Base-by-base conservation (phyloP, 2,329 filamentous ascomycete species). In the Dryadomyces quercus-mongolicae region DNA sequence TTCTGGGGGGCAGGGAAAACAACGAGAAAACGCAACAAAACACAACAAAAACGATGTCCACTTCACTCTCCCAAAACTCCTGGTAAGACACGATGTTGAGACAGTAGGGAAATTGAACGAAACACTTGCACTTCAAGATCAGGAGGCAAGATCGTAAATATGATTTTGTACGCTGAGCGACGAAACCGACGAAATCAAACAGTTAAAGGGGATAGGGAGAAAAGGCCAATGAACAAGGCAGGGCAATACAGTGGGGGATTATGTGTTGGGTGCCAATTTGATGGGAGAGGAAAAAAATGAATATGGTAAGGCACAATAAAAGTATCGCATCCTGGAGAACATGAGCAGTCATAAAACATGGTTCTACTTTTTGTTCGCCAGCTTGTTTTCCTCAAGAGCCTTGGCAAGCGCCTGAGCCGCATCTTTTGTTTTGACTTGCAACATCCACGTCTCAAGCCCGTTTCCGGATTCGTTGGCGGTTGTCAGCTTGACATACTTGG, bases 341-440 rank as follows among this genome's bases (percentile, higher is more conserved):
- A 34, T 12, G n/a, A 48, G 40, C 9, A 18, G 15, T 22, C 21
- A 15, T 20, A 10, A 5, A 18, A 18, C 42, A 12, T 52, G 25
- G 34, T 21, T 25, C 21, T 66, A 73, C 61, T 74, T 72, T 66
- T 81, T 81, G 62, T 81, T 80, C 55, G 75, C 72, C 55, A 69
- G 66, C 68, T 82, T 82, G 62, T 80, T 66, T 58, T 72, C 68
- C 65, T 81, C 77, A 62, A 81, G 58, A 2, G 68, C 70, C 16
- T 66, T 66, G 1, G 76, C 75, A 44, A 88, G 66, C 50, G 72
- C 70, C 61, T 73, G 70, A 13, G 84, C 77, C 45, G 82, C 62
- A 40, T 78, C 75, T 58, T 75, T 71, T 2, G 82, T 83, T 71
- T 86, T 88, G 49, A 88, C 80, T 64, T 84, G 81, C 16, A 90